Evolutionary conservation across 2,329 filamentous ascomycete genomes (phyloP).

Genomic region (Colletotrichum paranaense): DNA sequence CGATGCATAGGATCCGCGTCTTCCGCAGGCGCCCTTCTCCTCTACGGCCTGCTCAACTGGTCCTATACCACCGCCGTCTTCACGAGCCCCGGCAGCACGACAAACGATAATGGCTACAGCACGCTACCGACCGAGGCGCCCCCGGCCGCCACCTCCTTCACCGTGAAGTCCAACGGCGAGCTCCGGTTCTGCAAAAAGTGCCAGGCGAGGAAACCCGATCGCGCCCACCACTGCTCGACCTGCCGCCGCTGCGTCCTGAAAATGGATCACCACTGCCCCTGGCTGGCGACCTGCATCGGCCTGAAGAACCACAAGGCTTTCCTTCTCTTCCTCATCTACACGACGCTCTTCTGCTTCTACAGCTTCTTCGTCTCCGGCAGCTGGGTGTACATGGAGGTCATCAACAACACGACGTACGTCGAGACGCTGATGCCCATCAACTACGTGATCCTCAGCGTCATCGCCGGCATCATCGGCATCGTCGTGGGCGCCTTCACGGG

Average conservation of each 20-base stretch:
- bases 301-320: constrained; percentile 97
- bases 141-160: constrained; percentile 76
- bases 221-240: constrained; percentile 95
- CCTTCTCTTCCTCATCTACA: constrained; percentile 90
- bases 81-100: constrained; percentile 83
- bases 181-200: constrained; percentile 97
- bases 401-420: constrained; percentile 75
- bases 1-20: constrained; percentile 58
- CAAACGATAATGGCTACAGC: constrained; percentile 77
- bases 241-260: constrained; percentile 95
- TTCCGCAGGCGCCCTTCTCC: constrained; percentile 72
- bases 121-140: constrained; percentile 80
- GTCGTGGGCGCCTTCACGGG: constrained; percentile 89
- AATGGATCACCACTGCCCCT: constrained; percentile 99
- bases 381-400: constrained; percentile 89
- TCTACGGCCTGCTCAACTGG: constrained; percentile 86
- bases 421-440: constrained; percentile 89
- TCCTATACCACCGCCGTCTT: constrained; percentile 95
- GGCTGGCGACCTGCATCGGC: constrained; percentile 95
- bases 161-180: constrained; percentile 91
- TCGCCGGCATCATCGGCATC: constrained; percentile 90
- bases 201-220: constrained; percentile 92
- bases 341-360: constrained; percentile 85
- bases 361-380: constrained; percentile 79
- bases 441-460: constrained; percentile 86